phyloP scores from a whole-genome alignment of 768 basidiomycete species.

The Phylloporus sp. region DNA sequence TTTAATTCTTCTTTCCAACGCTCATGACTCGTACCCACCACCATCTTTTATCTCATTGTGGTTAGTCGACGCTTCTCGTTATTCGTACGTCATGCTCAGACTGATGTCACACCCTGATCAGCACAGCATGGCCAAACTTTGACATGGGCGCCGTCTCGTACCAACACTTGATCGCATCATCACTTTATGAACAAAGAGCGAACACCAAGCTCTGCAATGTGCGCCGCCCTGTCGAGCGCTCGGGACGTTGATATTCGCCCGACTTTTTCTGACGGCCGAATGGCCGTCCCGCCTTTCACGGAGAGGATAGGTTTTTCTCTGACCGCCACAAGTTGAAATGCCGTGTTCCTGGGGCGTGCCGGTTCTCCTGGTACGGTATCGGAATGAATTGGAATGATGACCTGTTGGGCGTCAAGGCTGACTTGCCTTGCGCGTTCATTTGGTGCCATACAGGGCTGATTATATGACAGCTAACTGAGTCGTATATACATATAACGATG shows the following conservation, averaged over 20 bases:
- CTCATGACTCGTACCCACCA: constrained; percentile 1
- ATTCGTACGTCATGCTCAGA: background rate
- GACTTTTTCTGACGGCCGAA: background rate
- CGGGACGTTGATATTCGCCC: background rate
- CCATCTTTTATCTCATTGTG: constrained; percentile 1
- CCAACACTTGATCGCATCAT: constrained; percentile 1
- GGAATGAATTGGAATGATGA: no score
- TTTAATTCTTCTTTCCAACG: background rate
- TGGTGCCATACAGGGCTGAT: background rate
- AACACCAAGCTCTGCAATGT: constrained; percentile 1
- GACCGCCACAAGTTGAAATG: background rate
- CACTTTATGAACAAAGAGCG: background rate
- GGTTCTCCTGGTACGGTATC: background rate
- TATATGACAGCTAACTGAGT: background rate
- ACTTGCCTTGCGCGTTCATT: background rate
- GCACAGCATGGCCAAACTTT: constrained; percentile 14
- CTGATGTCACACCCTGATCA: background rate
- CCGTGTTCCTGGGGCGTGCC: constrained; percentile 4
- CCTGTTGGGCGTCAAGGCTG: no score
- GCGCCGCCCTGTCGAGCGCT: background rate
- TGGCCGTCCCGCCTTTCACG: constrained; percentile 4
- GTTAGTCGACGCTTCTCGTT: background rate
- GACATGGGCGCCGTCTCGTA: background rate
- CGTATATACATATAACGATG: background rate
- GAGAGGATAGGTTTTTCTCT: constrained; percentile 3